Percentiles rank a stretch among this genome's conserved stretches.
Conservation (phyloP, 108 stramenopile genomes). For the Epipyxis sp. region DNA sequence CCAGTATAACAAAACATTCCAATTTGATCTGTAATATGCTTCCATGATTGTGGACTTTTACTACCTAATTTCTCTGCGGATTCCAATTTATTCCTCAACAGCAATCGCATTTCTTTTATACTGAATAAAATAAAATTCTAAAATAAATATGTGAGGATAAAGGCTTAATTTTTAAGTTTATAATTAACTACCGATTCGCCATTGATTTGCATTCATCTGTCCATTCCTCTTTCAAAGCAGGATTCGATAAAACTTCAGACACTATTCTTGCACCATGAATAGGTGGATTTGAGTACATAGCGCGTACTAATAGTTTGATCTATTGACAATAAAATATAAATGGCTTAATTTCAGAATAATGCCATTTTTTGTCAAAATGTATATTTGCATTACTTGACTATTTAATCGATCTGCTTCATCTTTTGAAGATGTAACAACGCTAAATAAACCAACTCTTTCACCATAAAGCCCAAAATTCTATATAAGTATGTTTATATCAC, state of each 20-base stretch:
- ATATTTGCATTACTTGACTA: constrained; percentile 65
- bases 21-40: constrained; percentile 90
- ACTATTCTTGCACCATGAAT: constrained; percentile 90
- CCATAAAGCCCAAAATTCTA: constrained; percentile 98
- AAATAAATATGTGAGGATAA: too few relatives aligned
- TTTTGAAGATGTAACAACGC: constrained; percentile 69
- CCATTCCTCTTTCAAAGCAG: constrained; percentile 69
- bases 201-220: constrained; percentile 79
- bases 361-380: constrained; percentile 7
- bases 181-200: too few relatives aligned
- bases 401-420: constrained; percentile 75
- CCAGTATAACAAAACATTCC: constrained; percentile 99
- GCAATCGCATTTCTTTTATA: constrained; percentile 75
- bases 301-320: constrained; percentile 81
- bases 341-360: too few relatives aligned
- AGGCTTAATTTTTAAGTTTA: too few relatives aligned
- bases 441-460: constrained; percentile 86
- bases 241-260: constrained; percentile 73
- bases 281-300: constrained; percentile 95
- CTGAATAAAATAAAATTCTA: too few relatives aligned
- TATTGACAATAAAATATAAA: background rate
- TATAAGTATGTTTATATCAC: background rate
- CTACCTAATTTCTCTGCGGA: constrained; percentile 56
- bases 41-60: constrained; percentile 69
- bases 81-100: constrained; percentile 70